phyloP scores from a whole-genome alignment of 805 yeast genomes.

The Yamadazyma ubonensis region DNA sequence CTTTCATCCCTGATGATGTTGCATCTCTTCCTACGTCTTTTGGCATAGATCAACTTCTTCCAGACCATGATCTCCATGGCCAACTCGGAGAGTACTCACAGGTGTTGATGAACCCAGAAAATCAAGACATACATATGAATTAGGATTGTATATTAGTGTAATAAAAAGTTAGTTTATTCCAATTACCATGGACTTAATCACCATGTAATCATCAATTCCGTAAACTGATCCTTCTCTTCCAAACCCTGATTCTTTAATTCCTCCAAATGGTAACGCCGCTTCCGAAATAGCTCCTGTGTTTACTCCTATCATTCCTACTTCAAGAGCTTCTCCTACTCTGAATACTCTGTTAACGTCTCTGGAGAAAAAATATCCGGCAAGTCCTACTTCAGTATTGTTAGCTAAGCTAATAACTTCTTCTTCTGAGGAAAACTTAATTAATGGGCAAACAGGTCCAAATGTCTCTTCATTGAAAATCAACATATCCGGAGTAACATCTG shows the following conservation, averaged over 20 bases:
- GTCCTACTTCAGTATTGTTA: constrained; percentile 67
- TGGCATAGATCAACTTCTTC: not conserved
- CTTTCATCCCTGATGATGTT: not conserved
- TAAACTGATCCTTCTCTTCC: constrained; percentile 67
- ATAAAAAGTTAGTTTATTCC: constrained; percentile 22
- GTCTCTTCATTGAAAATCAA: constrained; percentile 66
- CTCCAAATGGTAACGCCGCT: constrained; percentile 59
- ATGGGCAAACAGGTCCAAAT: constrained; percentile 77
- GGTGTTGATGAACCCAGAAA: constrained; percentile 5
- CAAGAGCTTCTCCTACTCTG: constrained; percentile 63
- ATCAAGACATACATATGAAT: constrained; percentile 3
- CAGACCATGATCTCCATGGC: not conserved
- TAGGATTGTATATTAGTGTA: not conserved
- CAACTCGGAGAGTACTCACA: not conserved
- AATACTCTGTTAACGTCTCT: constrained; percentile 52
- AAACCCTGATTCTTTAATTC: constrained; percentile 64
- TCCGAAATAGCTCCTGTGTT: constrained; percentile 74
- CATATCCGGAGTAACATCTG: constrained; percentile 60
- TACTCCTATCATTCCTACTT: constrained; percentile 80
- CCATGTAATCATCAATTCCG: constrained; percentile 62
- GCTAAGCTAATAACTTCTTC: constrained; percentile 64
- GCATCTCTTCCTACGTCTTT: not conserved
- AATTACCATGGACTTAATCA: constrained; percentile 60
- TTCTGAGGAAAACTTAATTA: constrained; percentile 61
- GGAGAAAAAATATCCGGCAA: constrained; percentile 75